Conservation (phyloP, 352 stramenopile species). For the Phytophthora tentaculata region DNA sequence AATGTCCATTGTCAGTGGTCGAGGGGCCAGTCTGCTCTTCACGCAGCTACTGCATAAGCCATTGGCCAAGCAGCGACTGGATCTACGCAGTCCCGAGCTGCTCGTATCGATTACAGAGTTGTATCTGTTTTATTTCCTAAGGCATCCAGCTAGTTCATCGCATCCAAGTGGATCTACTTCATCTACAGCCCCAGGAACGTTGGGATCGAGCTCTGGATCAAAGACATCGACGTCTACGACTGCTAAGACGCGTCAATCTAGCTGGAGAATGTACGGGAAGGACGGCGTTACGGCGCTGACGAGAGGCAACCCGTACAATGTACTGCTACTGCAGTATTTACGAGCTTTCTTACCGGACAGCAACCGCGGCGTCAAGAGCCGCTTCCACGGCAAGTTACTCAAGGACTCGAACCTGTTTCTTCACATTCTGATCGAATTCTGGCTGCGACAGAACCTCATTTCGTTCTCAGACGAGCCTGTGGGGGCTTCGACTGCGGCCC, state of each 20-base stretch:
- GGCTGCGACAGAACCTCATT: slow-evolving; percentile 90
- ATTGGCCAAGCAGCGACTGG: slow-evolving; percentile 76
- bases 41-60: slow-evolving; percentile 86
- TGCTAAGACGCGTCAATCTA: slow-evolving; percentile 56
- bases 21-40: slow-evolving; percentile 73
- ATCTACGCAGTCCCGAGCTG: slow-evolving; percentile 77
- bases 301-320: slow-evolving; percentile 83
- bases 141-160: slow-evolving; percentile 74
- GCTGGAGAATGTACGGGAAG: slow-evolving; percentile 75
- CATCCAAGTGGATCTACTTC: slow-evolving; percentile 52
- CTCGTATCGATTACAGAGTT: slow-evolving; percentile 88
- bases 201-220: slow-evolving; percentile 43
- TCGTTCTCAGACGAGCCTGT: slow-evolving; percentile 73
- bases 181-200: slow-evolving; percentile 9
- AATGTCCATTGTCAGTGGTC: slow-evolving; percentile 72
- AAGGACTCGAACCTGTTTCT: slow-evolving; percentile 86
- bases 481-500: slow-evolving; percentile 25
- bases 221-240: slow-evolving; percentile 64
- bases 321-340: slow-evolving; percentile 85
- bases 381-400: slow-evolving; percentile 79
- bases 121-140: slow-evolving; percentile 87
- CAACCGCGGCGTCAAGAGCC: slow-evolving; percentile 63
- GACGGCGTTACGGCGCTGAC: slow-evolving; percentile 73
- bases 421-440: slow-evolving; percentile 88
- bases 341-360: slow-evolving; percentile 79